Percentiles rank a stretch among this genome's conserved stretches.
Evolutionary conservation across 2,329 filamentous ascomycete genomes (phyloP).

Genomic region (Fusarium aywerte): DNA sequence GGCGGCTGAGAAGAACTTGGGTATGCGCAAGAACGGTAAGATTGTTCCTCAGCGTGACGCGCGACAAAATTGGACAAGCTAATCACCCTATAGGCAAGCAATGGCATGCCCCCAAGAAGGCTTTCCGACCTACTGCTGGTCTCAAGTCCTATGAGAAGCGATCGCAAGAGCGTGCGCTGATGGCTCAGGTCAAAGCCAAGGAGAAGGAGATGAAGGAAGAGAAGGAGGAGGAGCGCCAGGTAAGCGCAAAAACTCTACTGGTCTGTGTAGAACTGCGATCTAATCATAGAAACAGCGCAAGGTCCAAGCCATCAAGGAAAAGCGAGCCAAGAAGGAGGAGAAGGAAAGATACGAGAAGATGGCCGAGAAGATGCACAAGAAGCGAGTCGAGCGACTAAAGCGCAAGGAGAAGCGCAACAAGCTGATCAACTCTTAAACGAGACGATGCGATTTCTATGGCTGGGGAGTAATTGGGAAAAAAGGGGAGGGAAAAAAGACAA

Average conservation of each 20-base stretch:
- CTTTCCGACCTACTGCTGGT: conserved; percentile 85
- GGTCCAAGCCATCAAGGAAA: conserved; percentile 84
- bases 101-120: conserved; percentile 85
- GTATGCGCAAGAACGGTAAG: conserved; percentile 86
- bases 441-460: not conserved
- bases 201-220: conserved; percentile 97
- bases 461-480: not conserved
- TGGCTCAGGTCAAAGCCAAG: conserved; percentile 85
- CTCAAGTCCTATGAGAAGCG: conserved; percentile 84
- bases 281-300: conserved; percentile 65
- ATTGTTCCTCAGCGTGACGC: not conserved
- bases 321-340: conserved; percentile 88
- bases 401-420: conserved; percentile 97
- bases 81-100: conserved; percentile 77
- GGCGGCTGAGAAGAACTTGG: conserved; percentile 59
- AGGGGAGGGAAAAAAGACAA: not conserved
- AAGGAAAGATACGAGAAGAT: conserved; percentile 92
- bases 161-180: conserved; percentile 73
- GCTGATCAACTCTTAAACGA: conserved; percentile 70
- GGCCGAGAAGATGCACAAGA: conserved; percentile 97
- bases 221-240: conserved; percentile 89
- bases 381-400: conserved; percentile 92
- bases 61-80: conserved; percentile 8
- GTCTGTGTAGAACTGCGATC: not conserved
- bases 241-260: conserved; percentile 53